Evolutionary conservation across 192 early-diverging fungal genomes (phyloP), one percentile per base, ranked within the genome.

Genomic region (Physocladia obscura): DNA sequence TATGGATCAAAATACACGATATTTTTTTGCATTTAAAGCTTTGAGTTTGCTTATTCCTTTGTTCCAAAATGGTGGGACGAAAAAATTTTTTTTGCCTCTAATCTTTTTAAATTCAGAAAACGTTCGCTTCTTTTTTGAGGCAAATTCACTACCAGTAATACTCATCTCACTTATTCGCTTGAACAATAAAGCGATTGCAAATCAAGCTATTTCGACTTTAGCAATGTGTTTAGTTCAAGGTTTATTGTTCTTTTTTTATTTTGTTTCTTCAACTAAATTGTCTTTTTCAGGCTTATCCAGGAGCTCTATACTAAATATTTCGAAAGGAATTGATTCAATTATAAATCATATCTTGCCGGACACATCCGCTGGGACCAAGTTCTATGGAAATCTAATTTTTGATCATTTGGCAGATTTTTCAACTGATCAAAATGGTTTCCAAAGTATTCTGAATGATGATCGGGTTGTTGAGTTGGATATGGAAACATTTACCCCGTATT

Each of bases 111-210:
- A 44, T 44, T 5, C 50, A 77, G 76, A 74, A 2, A 39, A 22
- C 26, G 58, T 55, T 3, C 44, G 52, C 11, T 24, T 26, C 5
- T 71, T 70, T 32, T 49, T 77, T 44, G 30, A 76, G 35, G 31
- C 19, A 30, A 74, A 77, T 34, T 32, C 54, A 19, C 58, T 77
- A 11, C 21, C 69, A 26, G 32, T 47, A 4, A 50, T 77, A 29
- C 60, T 77, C 32, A 34, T 70, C 6, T 59, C 68, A 21, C 69
- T 77, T 3, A 50, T 77, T 44, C 72, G 57, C 22, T n/a, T 50
- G 48, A 77, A 77, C 60, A 48, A 69, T 22, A 69, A 50, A 31
- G 19, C 27, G 19, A 27, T 75, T 0, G 37, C 37, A n/a, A 62
- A 75, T 3, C 73, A 75, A 36, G 69, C 69, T 26, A 75, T 75